Conservation (phyloP, 2,329 filamentous ascomycete genomes). For the Phaeosphaeria sp. region DNA sequence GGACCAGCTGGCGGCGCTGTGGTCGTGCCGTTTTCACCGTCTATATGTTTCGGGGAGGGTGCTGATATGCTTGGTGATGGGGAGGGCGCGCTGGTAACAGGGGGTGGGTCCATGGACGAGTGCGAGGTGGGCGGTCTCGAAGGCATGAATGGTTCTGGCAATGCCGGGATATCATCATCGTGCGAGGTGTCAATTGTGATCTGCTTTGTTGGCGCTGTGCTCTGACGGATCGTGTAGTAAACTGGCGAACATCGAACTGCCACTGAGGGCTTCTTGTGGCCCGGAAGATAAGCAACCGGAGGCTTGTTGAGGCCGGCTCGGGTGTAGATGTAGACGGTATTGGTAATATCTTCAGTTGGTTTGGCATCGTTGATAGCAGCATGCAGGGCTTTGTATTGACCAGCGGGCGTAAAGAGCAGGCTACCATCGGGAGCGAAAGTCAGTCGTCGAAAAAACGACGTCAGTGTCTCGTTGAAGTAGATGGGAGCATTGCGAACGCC, state of each 20-base stretch:
- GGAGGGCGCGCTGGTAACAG: constrained; percentile 62
- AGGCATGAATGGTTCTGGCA: constrained; percentile 79
- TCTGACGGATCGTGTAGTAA: constrained; percentile 79
- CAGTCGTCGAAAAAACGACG: constrained; percentile 92
- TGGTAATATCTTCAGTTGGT: constrained; percentile 83
- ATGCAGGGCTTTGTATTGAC: constrained; percentile 88
- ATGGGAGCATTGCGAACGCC: constrained; percentile 81
- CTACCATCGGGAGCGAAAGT: constrained; percentile 96
- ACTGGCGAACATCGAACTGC: constrained; percentile 93
- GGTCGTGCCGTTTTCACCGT: constrained; percentile 61
- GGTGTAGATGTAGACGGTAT: constrained; percentile 98
- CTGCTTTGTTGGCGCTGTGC: constrained; percentile 73
- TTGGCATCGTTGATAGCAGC: constrained; percentile 72
- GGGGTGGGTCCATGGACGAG: constrained; percentile 84
- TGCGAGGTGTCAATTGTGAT: constrained; percentile 93
- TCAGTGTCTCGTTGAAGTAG: constrained; percentile 95
- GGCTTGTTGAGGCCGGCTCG: constrained; percentile 95
- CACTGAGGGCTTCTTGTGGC: constrained; percentile 97
- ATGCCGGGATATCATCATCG: constrained; percentile 80
- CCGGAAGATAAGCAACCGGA: constrained; percentile 90
- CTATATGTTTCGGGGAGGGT: constrained; percentile 58
- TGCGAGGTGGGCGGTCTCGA: constrained; percentile 63
- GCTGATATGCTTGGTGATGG: constrained; percentile 58
- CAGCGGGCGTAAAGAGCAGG: constrained; percentile 89
- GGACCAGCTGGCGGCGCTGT: constrained; percentile 58